Conservation (phyloP, 352 stramenopile genomes). For the Thalassiosira livingstoniorum region DNA sequence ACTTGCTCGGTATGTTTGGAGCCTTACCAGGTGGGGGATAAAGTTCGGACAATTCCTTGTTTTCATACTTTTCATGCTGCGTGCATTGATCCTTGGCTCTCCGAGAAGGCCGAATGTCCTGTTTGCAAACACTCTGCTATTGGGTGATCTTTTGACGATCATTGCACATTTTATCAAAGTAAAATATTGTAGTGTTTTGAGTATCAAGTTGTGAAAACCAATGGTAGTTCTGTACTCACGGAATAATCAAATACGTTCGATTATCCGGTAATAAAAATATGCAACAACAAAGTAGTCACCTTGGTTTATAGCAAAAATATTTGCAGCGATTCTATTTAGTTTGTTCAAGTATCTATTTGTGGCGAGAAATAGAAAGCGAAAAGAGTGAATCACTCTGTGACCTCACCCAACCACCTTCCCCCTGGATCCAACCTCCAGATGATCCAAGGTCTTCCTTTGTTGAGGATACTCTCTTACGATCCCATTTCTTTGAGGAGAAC, state of each 20-base stretch:
- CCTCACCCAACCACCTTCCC: slow-evolving; percentile 10
- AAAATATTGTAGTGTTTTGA: too few relatives aligned
- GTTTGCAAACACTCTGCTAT: slow-evolving; percentile 67
- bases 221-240: background rate
- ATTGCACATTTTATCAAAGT: too few relatives aligned
- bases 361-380: slow-evolving; percentile 4
- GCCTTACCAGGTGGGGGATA: slow-evolving; percentile 49
- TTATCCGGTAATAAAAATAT: background rate
- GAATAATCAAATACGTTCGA: background rate
- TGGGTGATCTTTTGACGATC: too few relatives aligned
- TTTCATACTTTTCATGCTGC: slow-evolving; percentile 63
- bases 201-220: too few relatives aligned
- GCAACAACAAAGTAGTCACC: background rate
- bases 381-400: background rate
- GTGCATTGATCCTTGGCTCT: slow-evolving; percentile 69
- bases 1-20: slow-evolving; percentile 66
- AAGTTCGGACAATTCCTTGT: slow-evolving; percentile 65
- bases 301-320: background rate
- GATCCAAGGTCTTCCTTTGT: background rate
- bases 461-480: background rate
- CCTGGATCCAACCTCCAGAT: slow-evolving; percentile 1
- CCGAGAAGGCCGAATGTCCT: slow-evolving; percentile 50
- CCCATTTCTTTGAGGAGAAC: too few relatives aligned
- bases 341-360: slow-evolving; percentile 10
- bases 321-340: background rate